Evolutionary conservation across 768 basidiomycete species (phyloP), one percentile per base, ranked within the genome.

Genomic region (Tylopilus rubrobrunneus): DNA sequence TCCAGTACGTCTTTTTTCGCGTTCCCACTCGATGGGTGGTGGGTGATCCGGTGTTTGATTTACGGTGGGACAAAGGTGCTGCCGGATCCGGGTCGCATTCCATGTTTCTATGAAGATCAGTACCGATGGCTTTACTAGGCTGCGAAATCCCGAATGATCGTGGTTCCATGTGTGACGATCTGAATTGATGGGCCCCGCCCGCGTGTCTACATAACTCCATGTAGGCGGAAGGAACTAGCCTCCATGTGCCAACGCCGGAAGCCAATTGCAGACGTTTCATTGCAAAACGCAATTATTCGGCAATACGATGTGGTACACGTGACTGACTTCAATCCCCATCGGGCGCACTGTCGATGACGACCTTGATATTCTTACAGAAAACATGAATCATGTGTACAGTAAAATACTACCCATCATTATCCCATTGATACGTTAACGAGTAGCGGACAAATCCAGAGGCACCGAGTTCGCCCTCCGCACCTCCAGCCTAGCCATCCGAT

Each of bases 401-500:
- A n/a, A n/a, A n/a, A n/a, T n/a, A n/a, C n/a, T 29, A 29, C 4
- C 5, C 8, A 29, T 29, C 29, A 29, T 29, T 29, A n/a, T n/a
- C 29, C 29, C 29, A 29, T 29, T 29, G 34, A 36, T 10, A n/a
- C n/a, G n/a, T n/a, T n/a, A n/a, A n/a, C n/a, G n/a, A n/a, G n/a
- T n/a, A n/a, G n/a, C n/a, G n/a, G n/a, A n/a, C n/a, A n/a, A n/a
- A n/a, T n/a, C n/a, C n/a, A n/a, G n/a, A 36, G 34, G 12, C 34
- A 36, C 11, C 12, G 12, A 36, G 34, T 15, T 36, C 12, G 34
- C 15, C 12, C 8, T 41, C 40, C 19, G 1, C 29, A 14, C 21
- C 46, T 21, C 11, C 31, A 23, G 31, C 11, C 9, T 53, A 64
- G 1, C 11, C 56, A 23, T 67, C 64, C 15, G 65, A 67, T 0